Base-by-base conservation (phyloP, 495 filamentous ascomycete species). In the Cryomyces minteri region DNA sequence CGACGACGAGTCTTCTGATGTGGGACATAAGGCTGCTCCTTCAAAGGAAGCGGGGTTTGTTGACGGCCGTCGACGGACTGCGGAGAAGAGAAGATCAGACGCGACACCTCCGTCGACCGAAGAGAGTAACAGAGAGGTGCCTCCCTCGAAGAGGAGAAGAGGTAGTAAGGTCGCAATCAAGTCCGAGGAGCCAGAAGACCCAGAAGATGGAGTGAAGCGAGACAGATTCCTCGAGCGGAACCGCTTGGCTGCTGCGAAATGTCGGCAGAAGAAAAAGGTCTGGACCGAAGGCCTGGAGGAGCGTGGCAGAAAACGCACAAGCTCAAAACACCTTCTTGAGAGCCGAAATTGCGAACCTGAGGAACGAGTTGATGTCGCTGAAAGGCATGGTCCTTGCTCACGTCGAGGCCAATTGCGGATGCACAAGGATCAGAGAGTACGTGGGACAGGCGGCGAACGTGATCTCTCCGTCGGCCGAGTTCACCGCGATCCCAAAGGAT, bases 261-360 rank as follows among this genome's bases (percentile, higher is more conserved):
- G 85, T 56, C 74, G 86, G 3, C 76, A 80, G 57, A 88, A 88
- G 68, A 88, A 90, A 62, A 92, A 88, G 57, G 73, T 78, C 40
- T 61, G 55, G 44, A 56, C 51, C 29, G 49, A 54, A 18, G 40
- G 44, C 5, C 49, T 62, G 12, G 55, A 62, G 41, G 40, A 10
- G 0, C 49, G 47, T 9, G 51, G 45, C 6, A 49, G 56, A 4
- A n/a, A 51, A 51, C 11, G 47, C 60, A 25, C 49, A 58, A 42
- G 40, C 48, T n/a, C 31, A 53, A 31, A 49, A 54, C 40, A 51
- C 54, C 31, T 12, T 51, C 6, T 43, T 59, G 5, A 45, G 44
- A 14, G 49, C 45, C 5, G 40, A 48, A 29, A 62, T 67, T 34
- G 50, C 51, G 6, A 39, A 48, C 31, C 51, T 71, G 25, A 62